Evolutionary conservation across 805 yeast genomes (phyloP).

Genomic region (Danielia reshetovae): DNA sequence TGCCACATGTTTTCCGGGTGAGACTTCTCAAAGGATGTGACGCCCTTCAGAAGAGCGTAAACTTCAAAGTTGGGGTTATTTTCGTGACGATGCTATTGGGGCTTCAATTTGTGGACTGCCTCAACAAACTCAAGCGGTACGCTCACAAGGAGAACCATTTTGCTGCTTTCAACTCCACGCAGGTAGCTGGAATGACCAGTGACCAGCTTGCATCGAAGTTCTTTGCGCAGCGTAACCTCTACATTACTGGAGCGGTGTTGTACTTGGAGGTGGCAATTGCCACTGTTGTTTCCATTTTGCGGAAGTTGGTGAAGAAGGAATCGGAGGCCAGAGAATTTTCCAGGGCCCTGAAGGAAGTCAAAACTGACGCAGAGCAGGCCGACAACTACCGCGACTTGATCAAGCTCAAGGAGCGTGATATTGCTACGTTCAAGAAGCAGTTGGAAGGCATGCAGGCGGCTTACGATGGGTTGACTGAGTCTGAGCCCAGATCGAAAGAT

Average conservation of each 20-base stretch:
- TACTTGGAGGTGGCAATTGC: slow-evolving; percentile 52
- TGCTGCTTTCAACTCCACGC: slow-evolving; percentile 20
- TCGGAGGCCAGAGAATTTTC: slow-evolving; percentile 22
- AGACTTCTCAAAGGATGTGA: slow-evolving; percentile 37
- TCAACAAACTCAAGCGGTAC: slow-evolving; percentile 37
- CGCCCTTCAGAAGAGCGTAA: slow-evolving; percentile 29
- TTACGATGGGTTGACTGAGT: slow-evolving; percentile 39
- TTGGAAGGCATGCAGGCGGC: slow-evolving; percentile 47
- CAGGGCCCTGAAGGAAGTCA: slow-evolving; percentile 1
- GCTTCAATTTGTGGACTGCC: slow-evolving; percentile 52
- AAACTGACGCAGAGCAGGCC: slow-evolving; percentile 21
- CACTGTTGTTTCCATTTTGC: slow-evolving; percentile 50
- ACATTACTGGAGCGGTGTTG: slow-evolving; percentile 59
- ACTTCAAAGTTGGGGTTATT: slow-evolving; percentile 42
- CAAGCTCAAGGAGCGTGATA: slow-evolving; percentile 38
- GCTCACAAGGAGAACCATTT: slow-evolving; percentile 14
- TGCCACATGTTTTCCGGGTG: slow-evolving; percentile 47
- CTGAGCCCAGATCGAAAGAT: slow-evolving; percentile 12
- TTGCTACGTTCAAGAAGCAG: slow-evolving; percentile 48
- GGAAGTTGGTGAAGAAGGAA: slow-evolving; percentile 48
- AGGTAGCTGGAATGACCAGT: slow-evolving; percentile 26
- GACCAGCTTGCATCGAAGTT: slow-evolving; percentile 58
- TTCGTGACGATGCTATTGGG: slow-evolving; percentile 42
- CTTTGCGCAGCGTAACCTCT: slow-evolving; percentile 60
- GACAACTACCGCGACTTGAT: slow-evolving; percentile 34